Evolutionary conservation across 78 protist species (phyloP).

Genomic region (Monocercomonoides exilis): DNA sequence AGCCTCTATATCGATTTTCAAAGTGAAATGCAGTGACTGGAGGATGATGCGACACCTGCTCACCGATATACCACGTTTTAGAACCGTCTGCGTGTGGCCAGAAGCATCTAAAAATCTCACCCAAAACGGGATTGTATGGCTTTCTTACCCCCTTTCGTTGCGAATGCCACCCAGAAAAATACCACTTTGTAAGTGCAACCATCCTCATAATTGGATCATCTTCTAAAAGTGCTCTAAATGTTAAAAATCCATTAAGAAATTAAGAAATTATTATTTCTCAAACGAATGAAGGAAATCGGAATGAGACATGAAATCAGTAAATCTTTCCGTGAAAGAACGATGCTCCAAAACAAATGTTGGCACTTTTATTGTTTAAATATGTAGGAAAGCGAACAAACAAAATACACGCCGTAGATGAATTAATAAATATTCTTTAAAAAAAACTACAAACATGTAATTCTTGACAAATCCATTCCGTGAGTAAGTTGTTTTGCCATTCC

Average conservation of each 20-base stretch:
- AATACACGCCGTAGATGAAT: neutral
- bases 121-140: slow-evolving; percentile 88
- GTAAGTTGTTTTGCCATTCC: slow-evolving; percentile 11
- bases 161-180: slow-evolving; percentile 67
- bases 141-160: slow-evolving; percentile 67
- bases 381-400: neutral
- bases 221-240: neutral
- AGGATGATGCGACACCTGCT: slow-evolving; percentile 87
- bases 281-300: slow-evolving; percentile 34
- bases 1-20: slow-evolving; percentile 49
- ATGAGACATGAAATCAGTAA: slow-evolving; percentile 48
- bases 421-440: neutral
- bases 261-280: no score
- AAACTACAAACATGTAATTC: slow-evolving; percentile 36
- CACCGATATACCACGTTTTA: slow-evolving; percentile 28
- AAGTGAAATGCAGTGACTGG: slow-evolving; percentile 71
- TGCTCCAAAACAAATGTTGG: slow-evolving; percentile 87
- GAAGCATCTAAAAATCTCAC: slow-evolving; percentile 64
- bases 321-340: slow-evolving; percentile 65
- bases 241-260: no score
- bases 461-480: slow-evolving; percentile 70
- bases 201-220: slow-evolving; percentile 57
- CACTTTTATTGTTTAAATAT: no score
- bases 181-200: slow-evolving; percentile 58
- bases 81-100: slow-evolving; percentile 30